Evolutionary conservation across 164 flowering plant species (phyloP), one percentile per base, ranked within the genome.

Genomic region (Warburgia ugandensis): DNA sequence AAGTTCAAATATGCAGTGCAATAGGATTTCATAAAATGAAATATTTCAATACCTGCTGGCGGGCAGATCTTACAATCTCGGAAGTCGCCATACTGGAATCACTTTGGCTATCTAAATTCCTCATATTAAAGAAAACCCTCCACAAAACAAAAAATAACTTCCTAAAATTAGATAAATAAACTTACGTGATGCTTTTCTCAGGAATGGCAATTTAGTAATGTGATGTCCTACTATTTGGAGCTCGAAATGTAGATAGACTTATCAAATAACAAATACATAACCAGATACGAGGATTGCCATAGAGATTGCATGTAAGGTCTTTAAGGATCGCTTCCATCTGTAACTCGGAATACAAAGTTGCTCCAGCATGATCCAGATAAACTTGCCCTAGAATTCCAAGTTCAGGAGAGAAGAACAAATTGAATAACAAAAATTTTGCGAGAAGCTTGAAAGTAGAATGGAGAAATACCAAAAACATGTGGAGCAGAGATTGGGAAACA

Each of bases 231-330:
- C n/a, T n/a, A n/a, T n/a, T n/a, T n/a, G n/a, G n/a, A n/a, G n/a
- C n/a, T n/a, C n/a, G n/a, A n/a, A n/a, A n/a, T n/a, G n/a, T n/a
- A n/a, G n/a, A n/a, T n/a, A n/a, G n/a, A n/a, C n/a, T n/a, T n/a
- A n/a, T n/a, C n/a, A n/a, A n/a, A n/a, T n/a, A 6, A 43, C 10
- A 13, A 43, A 20, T 10, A 43, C 8, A 43, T 23, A 47, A 48
- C 17, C 50, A 91, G 91, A 84, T 92, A 92, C 97, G 99, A 35
- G 99, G 99, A 68, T 92, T 92, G 22, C 87, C 99, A 65, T 80
- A 88, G 27, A 92, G 77, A 61, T 45, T 80, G 19, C 77, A 41
- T 23, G 68, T 72, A 26, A 92, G 71, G 38, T 86, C 89, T 52
- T 75, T 84, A 49, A 79, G 68, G 6, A 82, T 39, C 2, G 72